Conservation (phyloP, 2,329 filamentous ascomycete species). For the Aureobasidium uvarum region DNA sequence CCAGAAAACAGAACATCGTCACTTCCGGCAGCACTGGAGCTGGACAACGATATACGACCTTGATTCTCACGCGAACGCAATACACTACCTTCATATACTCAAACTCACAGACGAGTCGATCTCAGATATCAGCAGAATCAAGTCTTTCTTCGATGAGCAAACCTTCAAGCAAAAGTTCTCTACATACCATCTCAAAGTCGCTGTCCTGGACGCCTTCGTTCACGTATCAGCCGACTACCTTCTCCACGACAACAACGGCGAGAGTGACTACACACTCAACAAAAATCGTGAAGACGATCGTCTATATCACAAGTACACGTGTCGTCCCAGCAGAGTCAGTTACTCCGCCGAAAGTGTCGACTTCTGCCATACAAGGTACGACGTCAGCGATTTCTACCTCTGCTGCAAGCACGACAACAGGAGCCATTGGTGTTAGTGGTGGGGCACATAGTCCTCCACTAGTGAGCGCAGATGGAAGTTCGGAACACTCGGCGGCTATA, state of each 20-base stretch:
- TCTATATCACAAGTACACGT: slow-evolving; percentile 5
- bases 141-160: neutral
- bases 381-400: neutral
- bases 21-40: neutral
- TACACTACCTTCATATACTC: slow-evolving; percentile 14
- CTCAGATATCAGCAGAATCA: neutral
- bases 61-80: slow-evolving; percentile 1
- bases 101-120: neutral
- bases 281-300: neutral
- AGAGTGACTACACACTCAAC: neutral
- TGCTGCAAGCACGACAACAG: neutral
- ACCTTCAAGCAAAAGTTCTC: neutral
- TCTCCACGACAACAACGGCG: slow-evolving; percentile 3
- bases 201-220: neutral
- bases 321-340: neutral
- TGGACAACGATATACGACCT: neutral
- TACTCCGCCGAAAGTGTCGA: neutral
- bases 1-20: neutral
- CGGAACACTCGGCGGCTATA: slow-evolving; percentile 19
- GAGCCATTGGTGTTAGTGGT: neutral
- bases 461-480: neutral
- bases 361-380: neutral
- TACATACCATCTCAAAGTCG: neutral
- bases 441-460: neutral
- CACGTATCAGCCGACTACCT: slow-evolving; percentile 6